Base-by-base conservation (phyloP, 805 yeast genomes). In the Candida schatavii region DNA sequence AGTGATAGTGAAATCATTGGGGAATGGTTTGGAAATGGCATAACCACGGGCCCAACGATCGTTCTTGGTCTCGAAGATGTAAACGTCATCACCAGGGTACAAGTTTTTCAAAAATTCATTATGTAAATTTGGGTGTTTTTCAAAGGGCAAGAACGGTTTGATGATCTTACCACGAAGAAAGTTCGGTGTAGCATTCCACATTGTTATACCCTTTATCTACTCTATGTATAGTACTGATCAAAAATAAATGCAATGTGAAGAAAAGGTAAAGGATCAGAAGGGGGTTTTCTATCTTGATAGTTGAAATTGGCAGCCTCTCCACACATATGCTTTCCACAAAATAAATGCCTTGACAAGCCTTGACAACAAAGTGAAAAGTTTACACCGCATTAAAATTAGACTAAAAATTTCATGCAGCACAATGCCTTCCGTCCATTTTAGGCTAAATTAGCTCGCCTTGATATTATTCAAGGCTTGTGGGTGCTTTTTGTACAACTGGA, bases 11-110 rank as follows among this genome's bases (percentile, higher is more conserved):
- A 80, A 84, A 55, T 83, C 88, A 25, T 78, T 72, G 1, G 91
- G 91, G 41, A 80, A 64, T 5, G 95, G 90, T 44, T 80, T 75
- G 29, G 83, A 67, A 27, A 84, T 65, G 3, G 78, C 71, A 59
- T 88, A 88, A 10, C 89, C 96, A 51, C 96, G 72, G 19, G 81
- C 88, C 96, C 96, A 88, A 46, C 74, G 74, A 17, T 71, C 70
- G 31, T 65, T 60, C 59, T 75, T 69, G 37, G 74, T 66, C 56
- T 88, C 96, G 55, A 87, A 85, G 15, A 86, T 66, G 57, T 76
- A 85, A 25, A 85, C 80, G 47, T 83, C 87, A 60, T 87, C 95
- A 27, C 95, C 96, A 17, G 83, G 82, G 54, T 78, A 83, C 35
- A 83, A 59, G 56, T 83, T 78, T 45, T 66, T 68, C 60, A 71